Percentiles rank a stretch among this genome's conserved stretches.
These are phyloP conservation scores for Ceratonia siliqua DNA, from an alignment of 306 rosid species.

Conservation along the genomic window DNA sequence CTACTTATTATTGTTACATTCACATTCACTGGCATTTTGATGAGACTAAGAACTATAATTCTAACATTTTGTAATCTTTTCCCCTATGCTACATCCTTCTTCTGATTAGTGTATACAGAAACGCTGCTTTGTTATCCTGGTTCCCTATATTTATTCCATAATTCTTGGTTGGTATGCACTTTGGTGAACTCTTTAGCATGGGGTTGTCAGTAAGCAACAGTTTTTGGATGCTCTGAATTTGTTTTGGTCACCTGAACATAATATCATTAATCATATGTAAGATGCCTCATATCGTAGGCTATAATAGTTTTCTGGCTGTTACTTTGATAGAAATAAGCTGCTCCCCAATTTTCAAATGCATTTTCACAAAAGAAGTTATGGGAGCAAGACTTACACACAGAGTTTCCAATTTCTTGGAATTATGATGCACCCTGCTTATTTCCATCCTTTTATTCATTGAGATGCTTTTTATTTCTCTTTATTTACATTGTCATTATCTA, in stretches of 20 bases:
- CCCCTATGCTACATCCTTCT: background rate
- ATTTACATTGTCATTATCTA: slow-evolving; percentile 1
- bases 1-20: background rate
- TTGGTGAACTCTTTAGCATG: background rate
- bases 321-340: background rate
- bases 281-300: background rate
- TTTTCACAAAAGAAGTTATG: background rate
- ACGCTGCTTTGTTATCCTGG: background rate
- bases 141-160: background rate
- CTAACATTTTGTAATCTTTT: background rate
- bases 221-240: background rate
- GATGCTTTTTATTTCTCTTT: slow-evolving; percentile 4
- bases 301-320: background rate
- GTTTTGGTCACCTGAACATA: background rate
- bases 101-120: background rate
- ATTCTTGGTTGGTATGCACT: background rate
- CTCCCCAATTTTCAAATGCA: background rate
- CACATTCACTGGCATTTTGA: background rate
- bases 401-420: background rate
- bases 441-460: background rate
- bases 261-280: background rate
- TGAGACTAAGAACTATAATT: background rate
- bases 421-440: background rate
- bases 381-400: background rate
- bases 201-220: background rate